Evolutionary conservation across 352 stramenopile species (phyloP).

Genomic region (Globisporangium echinulatum): DNA sequence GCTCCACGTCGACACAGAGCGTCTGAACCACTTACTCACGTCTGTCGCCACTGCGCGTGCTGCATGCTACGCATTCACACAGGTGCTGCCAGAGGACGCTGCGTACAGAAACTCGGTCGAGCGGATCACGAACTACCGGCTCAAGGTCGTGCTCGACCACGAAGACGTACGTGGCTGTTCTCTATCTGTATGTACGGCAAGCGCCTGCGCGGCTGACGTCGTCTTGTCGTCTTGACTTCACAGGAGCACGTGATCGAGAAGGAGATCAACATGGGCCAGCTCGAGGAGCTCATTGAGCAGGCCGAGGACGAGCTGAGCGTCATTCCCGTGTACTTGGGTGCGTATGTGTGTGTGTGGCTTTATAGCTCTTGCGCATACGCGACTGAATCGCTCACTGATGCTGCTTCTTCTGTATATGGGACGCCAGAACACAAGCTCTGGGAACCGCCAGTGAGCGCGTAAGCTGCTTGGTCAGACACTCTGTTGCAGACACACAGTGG

Average conservation of each 20-base stretch:
- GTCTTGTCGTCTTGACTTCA: neutral
- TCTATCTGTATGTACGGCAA: neutral
- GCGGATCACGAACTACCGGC: conserved; percentile 81
- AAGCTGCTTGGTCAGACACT: conserved; percentile 5
- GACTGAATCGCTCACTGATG: no score
- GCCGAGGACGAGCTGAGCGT: conserved; percentile 81
- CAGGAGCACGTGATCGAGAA: conserved; percentile 80
- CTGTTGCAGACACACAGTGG: neutral
- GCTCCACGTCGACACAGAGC: no score
- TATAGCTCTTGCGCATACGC: no score
- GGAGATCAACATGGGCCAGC: conserved; percentile 82
- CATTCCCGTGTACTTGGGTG: conserved; percentile 82
- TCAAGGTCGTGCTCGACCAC: conserved; percentile 67
- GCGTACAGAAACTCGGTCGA: conserved; percentile 77
- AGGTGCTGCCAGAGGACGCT: conserved; percentile 61
- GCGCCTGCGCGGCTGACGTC: neutral
- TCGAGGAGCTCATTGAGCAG: conserved; percentile 86
- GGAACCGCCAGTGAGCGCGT: conserved; percentile 62
- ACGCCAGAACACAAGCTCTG: conserved; percentile 77
- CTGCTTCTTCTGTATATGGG: no score
- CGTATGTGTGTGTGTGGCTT: conserved; percentile 6
- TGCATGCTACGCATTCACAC: neutral
- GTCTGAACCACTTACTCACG: no score
- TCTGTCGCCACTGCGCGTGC: neutral
- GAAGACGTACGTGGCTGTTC: conserved; percentile 42